Evolutionary conservation across 176 grass and related monocot species (phyloP).

Genomic region (Triticum monococcum): DNA sequence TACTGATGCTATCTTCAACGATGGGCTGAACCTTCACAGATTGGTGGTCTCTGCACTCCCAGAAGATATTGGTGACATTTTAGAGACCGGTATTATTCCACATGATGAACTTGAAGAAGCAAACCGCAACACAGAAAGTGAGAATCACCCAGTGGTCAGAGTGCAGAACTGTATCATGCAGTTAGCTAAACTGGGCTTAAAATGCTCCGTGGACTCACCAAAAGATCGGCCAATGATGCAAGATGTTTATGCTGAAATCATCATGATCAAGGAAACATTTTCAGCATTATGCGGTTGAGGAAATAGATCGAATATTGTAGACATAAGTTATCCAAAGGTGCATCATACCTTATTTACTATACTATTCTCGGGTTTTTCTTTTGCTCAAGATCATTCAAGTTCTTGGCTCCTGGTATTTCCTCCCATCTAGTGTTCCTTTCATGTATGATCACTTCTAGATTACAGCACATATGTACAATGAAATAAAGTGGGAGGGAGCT

Average conservation of each 20-base stretch:
- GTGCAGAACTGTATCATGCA: neutral
- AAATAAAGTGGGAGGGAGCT: neutral
- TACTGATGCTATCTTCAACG: neutral
- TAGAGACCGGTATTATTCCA: neutral
- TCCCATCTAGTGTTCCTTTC: neutral
- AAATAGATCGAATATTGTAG: neutral
- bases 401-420: neutral
- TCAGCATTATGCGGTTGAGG: neutral
- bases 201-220: neutral
- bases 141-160: neutral
- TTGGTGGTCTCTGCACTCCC: neutral
- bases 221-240: neutral
- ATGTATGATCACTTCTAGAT: neutral
- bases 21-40: neutral
- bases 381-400: neutral
- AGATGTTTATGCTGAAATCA: neutral
- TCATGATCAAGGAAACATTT: neutral
- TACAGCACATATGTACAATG: neutral
- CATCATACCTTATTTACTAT: too few relatives aligned
- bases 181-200: neutral
- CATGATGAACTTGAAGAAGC: neutral
- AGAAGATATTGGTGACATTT: neutral
- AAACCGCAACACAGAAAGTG: neutral
- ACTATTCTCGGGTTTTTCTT: neutral
- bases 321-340: neutral